Evolutionary conservation across 257 asterid genomes (phyloP).

Genomic region (Nicotiana tabacum): DNA sequence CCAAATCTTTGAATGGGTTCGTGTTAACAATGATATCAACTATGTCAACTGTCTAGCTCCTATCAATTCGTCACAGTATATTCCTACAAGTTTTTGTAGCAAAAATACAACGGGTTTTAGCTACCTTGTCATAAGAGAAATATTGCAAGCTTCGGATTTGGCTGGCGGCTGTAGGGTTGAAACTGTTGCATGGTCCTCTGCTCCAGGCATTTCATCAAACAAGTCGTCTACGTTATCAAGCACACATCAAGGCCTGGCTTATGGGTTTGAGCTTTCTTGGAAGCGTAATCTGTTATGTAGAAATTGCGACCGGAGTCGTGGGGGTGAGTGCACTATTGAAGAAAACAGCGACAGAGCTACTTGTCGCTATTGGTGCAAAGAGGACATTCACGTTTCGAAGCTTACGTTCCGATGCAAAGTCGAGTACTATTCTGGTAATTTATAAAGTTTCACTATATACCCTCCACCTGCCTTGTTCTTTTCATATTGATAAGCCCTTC

Average conservation of each 20-base stretch:
- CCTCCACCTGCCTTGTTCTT: not conserved
- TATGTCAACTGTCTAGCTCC: constrained; percentile 36
- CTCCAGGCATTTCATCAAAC: constrained; percentile 10
- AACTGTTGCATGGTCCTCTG: constrained; percentile 13
- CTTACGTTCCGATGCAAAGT: not conserved
- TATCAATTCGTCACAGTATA: constrained; percentile 24
- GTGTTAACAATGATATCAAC: not conserved
- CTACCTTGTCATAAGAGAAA: constrained; percentile 28
- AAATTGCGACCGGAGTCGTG: constrained; percentile 5
- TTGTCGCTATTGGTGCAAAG: constrained; percentile 17
- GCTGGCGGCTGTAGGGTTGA: constrained; percentile 41
- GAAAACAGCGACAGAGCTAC: constrained; percentile 6
- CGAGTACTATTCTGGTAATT: not conserved
- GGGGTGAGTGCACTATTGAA: constrained; percentile 9
- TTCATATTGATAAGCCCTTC: not conserved
- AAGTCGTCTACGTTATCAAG: not conserved
- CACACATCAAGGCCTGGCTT: not conserved
- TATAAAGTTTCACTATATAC: not conserved
- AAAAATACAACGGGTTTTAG: constrained; percentile 14
- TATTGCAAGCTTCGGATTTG: constrained; percentile 22
- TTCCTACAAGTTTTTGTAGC: constrained; percentile 34
- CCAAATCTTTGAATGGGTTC: not conserved
- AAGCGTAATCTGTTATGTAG: constrained; percentile 8
- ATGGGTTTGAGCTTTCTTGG: constrained; percentile 9
- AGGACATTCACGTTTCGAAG: not conserved